Conservation (phyloP, 2,329 filamentous ascomycete species). For the Triangularia setosa region DNA sequence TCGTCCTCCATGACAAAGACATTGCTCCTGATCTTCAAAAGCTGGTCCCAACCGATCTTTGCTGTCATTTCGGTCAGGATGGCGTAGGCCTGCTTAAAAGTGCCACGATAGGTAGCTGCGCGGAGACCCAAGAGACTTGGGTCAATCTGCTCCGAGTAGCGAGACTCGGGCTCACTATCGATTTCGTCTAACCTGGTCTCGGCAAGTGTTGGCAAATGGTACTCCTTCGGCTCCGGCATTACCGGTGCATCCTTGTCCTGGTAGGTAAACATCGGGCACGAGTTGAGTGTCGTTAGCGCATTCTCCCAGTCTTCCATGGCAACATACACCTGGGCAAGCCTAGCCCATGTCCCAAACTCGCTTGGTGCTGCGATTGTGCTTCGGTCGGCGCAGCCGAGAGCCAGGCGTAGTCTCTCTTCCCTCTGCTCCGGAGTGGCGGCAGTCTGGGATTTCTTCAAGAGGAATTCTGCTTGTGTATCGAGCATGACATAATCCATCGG, state of each 20-base stretch:
- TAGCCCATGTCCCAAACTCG: conserved; percentile 95
- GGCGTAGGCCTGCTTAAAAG: conserved; percentile 90
- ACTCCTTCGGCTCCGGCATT: conserved; percentile 87
- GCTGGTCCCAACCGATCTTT: conserved; percentile 96
- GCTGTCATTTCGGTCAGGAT: conserved; percentile 93
- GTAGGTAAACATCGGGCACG: conserved; percentile 99
- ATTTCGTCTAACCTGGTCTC: conserved; percentile 95
- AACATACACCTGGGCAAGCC: conserved; percentile 89
- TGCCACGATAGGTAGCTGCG: conserved; percentile 87
- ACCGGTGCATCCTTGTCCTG: conserved; percentile 95
- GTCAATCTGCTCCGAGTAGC: conserved; percentile 81
- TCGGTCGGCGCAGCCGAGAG: conserved; percentile 87
- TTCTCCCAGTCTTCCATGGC: conserved; percentile 95
- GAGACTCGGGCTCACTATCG: conserved; percentile 80
- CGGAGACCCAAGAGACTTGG: conserved; percentile 80
- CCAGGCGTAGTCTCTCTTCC: conserved; percentile 72
- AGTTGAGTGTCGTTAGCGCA: conserved; percentile 90
- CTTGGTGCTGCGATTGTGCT: conserved; percentile 93
- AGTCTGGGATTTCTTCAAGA: conserved; percentile 72
- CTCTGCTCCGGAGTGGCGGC: conserved; percentile 52
- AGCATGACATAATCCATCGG: conserved; percentile 98
- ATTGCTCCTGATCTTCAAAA: conserved; percentile 89
- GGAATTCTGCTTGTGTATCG: conserved; percentile 88
- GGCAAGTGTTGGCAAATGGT: conserved; percentile 79
- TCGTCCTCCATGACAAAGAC: conserved; percentile 99